Conservation (phyloP, 108 stramenopile genomes). For the Nitzschia sp. region DNA sequence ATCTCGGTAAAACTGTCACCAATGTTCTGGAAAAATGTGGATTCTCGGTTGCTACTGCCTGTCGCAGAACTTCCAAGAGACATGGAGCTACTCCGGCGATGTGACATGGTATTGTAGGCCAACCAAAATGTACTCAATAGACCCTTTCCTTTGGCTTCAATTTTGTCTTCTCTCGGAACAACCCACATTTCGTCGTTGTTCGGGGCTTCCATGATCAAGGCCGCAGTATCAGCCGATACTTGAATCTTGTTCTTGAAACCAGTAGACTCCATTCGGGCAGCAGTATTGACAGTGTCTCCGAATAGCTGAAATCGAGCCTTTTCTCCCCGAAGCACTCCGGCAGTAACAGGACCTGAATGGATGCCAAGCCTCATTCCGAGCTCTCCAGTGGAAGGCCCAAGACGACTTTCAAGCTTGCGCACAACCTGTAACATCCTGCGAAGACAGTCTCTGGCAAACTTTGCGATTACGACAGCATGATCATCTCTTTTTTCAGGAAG, state of each 20-base stretch:
- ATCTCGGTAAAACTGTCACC: neutral
- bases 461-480: conserved; percentile 16
- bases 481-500: conserved; percentile 14
- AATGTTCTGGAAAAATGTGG: neutral
- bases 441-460: conserved; percentile 25
- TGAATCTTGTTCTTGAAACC: conserved; percentile 4
- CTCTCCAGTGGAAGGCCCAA: conserved; percentile 33
- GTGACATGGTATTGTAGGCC: neutral
- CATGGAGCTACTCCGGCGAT: neutral
- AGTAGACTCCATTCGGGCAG: neutral
- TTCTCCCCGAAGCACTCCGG: conserved; percentile 18
- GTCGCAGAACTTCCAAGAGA: neutral
- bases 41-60: neutral
- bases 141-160: conserved; percentile 17
- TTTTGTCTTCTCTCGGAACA: conserved; percentile 8
- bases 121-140: conserved; percentile 9
- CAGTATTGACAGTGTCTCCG: conserved; percentile 19
- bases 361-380: conserved; percentile 26
- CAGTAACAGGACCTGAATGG: conserved; percentile 31
- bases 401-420: conserved; percentile 7
- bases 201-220: neutral
- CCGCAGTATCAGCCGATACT: conserved; percentile 2
- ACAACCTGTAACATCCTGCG: conserved; percentile 1
- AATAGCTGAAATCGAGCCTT: conserved; percentile 24
- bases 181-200: conserved; percentile 11